Conservation (phyloP, 352 stramenopile species). For the Globisporangium alternatum region DNA sequence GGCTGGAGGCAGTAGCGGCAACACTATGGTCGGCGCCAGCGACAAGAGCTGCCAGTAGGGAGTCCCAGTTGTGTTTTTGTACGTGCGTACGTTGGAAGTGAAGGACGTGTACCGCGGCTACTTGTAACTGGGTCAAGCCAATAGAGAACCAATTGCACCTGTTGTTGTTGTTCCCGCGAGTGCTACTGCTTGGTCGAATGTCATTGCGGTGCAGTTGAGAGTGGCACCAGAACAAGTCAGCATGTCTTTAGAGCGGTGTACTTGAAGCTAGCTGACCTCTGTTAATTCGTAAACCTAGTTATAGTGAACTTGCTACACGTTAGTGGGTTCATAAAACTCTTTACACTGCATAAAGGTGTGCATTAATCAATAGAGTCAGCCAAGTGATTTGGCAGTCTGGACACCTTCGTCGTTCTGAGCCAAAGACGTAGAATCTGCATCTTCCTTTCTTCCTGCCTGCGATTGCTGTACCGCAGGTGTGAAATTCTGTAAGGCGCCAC, state of each 20-base stretch:
- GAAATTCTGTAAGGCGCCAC: neutral
- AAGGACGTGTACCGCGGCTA: neutral
- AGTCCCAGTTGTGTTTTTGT: neutral
- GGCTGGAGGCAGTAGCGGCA: neutral
- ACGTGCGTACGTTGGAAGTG: neutral
- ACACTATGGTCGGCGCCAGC: neutral
- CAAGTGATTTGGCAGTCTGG: neutral
- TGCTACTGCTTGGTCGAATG: neutral
- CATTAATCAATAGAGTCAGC: neutral
- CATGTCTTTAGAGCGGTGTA: too few species aligned
- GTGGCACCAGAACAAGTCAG: neutral
- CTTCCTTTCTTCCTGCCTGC: neutral
- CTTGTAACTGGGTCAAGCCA: neutral
- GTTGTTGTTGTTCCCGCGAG: too few species aligned
- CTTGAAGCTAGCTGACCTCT: too few species aligned
- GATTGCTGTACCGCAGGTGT: neutral
- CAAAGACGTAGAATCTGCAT: neutral
- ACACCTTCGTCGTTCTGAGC: neutral
- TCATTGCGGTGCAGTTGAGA: neutral
- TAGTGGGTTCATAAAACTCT: neutral
- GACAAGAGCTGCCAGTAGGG: slow-evolving; percentile 1
- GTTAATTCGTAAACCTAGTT: too few species aligned
- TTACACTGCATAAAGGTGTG: neutral
- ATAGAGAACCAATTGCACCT: neutral
- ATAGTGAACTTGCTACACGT: too few species aligned